Evolutionary conservation across 441 rosid species (phyloP).

Genomic region (Adansonia madagascariensis): DNA sequence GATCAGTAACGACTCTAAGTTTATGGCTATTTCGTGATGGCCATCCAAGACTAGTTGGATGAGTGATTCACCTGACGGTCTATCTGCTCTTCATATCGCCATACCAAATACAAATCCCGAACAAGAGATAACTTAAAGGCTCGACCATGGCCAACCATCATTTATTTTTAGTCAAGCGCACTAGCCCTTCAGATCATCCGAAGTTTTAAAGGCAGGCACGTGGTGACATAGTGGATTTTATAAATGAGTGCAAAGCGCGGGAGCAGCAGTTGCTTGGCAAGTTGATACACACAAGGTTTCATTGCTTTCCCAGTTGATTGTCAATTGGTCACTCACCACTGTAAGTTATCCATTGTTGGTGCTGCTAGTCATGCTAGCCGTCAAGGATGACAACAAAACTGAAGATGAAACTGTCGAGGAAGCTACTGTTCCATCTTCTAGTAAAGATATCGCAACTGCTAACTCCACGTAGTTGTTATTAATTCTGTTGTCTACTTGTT

Average conservation of each 20-base stretch:
- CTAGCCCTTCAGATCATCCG: no score
- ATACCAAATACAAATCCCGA: no score
- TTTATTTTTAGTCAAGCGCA: no score
- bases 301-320: constrained; percentile 33
- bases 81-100: no score
- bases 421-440: constrained; percentile 11
- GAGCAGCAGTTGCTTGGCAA: constrained; percentile 51
- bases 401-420: constrained; percentile 30
- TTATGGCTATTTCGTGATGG: no score
- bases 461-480: constrained; percentile 9
- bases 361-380: constrained; percentile 42
- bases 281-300: constrained; percentile 40
- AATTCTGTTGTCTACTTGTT: not conserved
- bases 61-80: no score
- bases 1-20: no score
- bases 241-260: constrained; percentile 51
- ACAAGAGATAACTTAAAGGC: no score
- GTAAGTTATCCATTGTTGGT: constrained; percentile 44
- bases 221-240: constrained; percentile 41
- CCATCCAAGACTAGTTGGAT: no score
- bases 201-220: no score
- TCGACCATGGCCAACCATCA: no score
- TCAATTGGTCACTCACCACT: constrained; percentile 44
- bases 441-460: constrained; percentile 2
- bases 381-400: constrained; percentile 37